Base-by-base conservation (phyloP, 208 protist genomes). In the Jaenimonas drosophilae region DNA sequence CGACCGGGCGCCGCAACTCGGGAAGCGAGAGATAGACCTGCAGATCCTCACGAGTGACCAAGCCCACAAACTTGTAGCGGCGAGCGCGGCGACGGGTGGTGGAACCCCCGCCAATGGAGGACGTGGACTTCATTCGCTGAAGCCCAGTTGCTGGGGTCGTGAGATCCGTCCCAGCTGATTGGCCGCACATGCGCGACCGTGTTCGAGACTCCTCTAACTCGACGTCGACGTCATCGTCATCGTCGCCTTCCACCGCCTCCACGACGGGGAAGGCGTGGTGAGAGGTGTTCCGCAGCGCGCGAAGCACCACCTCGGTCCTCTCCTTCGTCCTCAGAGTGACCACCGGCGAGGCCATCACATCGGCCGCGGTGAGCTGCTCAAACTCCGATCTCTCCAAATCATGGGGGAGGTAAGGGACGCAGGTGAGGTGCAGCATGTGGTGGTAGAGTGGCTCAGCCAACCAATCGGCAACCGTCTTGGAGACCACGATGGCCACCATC, bases 181-280 rank as follows among this genome's bases (percentile, higher is more conserved):
- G 31, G 17, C 34, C 23, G 26, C 29, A 20, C 4, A 50, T 33
- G 45, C 21, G 14, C 4, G 19, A 32, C 6, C 12, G 23, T 17
- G 4, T 34, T 9, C 4, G 19, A 23, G 36, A n/a, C 24, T 17
- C 46, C 6, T 47, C 44, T 3, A 7, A 23, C 4, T n/a, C 12
- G 5, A 44, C 47, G 21, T 39, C 21, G 2, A 12, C 30, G n/a
- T 1, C 31, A 19, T 40, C 14, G 0, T 27, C 1, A 9, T 7
- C 6, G 14, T 51, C 25, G 1, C 64, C 48, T 6, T 44, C 41
- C 1, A 72, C 58, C 24, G 60, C 67, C 25, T 88, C 81, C 0
- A 97, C 75, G 0, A 95, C 70, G 9, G 95, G 92, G 44, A 98
- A 98, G 41, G 85, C 91, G 56, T 97, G 84, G 49, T 97, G 88